Conservation (phyloP, 1,139 yeast genomes). For the Yamadazyma atlantica region DNA sequence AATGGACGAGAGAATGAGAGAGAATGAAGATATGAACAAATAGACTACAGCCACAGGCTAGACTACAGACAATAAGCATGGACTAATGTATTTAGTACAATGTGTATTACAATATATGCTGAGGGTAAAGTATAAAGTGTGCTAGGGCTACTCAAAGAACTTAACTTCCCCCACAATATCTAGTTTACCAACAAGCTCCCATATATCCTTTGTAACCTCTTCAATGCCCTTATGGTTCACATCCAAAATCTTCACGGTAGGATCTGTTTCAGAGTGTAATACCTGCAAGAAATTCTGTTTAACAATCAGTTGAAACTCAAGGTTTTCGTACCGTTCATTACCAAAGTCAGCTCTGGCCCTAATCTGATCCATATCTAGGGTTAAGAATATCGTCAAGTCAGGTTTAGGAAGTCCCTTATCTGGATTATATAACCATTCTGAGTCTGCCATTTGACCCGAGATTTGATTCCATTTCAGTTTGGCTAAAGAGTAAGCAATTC, state of each 20-base stretch:
- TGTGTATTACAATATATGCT: no score
- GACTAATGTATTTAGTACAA: no score
- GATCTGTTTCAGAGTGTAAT: slow-evolving; percentile 31
- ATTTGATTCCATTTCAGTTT: slow-evolving; percentile 33
- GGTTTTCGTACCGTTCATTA: slow-evolving; percentile 81
- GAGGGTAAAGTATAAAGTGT: no score
- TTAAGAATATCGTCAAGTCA: slow-evolving; percentile 76
- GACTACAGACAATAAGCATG: no score
- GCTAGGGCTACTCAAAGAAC: no score
- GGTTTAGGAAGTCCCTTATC: slow-evolving; percentile 88
- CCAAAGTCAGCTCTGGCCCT: slow-evolving; percentile 79
- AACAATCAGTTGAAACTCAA: slow-evolving; percentile 71
- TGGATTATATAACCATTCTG: slow-evolving; percentile 76
- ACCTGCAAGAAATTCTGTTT: slow-evolving; percentile 55
- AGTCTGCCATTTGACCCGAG: slow-evolving; percentile 46
- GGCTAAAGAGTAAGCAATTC: slow-evolving; percentile 91
- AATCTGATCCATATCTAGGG: slow-evolving; percentile 53
- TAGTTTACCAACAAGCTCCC: slow-evolving; percentile 32
- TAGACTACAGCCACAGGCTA: no score
- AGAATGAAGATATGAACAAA: neutral
- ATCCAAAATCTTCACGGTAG: slow-evolving; percentile 45
- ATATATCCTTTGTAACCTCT: slow-evolving; percentile 43
- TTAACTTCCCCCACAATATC: no score
- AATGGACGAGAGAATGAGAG: neutral
- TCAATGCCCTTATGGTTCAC: slow-evolving; percentile 64